phyloP scores from a whole-genome alignment of 2,329 filamentous ascomycete species.

The Clarireedia paspali region DNA sequence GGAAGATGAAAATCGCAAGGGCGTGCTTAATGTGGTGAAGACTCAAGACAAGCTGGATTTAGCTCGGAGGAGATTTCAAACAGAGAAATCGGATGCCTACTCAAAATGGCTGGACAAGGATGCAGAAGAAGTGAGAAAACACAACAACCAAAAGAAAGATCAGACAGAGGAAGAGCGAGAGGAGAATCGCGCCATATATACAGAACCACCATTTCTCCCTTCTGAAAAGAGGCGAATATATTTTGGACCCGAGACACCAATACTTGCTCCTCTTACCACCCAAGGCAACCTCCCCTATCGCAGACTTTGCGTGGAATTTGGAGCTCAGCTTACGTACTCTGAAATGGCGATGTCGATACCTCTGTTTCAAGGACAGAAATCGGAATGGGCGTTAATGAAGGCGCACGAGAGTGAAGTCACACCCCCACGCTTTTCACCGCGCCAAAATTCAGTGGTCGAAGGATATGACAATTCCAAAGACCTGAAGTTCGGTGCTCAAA shows the following conservation, averaged over 20 bases:
- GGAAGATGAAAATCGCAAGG: conserved; percentile 43
- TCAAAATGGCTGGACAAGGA: conserved; percentile 70
- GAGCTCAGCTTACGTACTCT: conserved; percentile 89
- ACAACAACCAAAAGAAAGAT: conserved; percentile 38
- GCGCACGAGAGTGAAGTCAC: conserved; percentile 76
- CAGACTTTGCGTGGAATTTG: conserved; percentile 79
- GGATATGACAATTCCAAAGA: conserved; percentile 79
- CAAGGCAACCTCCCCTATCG: conserved; percentile 96
- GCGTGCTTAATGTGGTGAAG: conserved; percentile 68
- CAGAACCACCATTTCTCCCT: conserved; percentile 79
- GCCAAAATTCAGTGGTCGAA: conserved; percentile 47
- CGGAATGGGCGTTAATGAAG: conserved; percentile 93
- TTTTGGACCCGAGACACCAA: conserved; percentile 87
- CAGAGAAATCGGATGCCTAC: conserved; percentile 68
- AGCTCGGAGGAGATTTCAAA: conserved; percentile 61
- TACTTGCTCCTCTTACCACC: conserved; percentile 89
- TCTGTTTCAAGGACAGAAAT: conserved; percentile 79
- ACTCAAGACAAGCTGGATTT: conserved; percentile 66
- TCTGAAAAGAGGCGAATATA: conserved; percentile 93
- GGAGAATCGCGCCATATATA: conserved; percentile 71
- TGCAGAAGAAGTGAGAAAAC: conserved; percentile 39
- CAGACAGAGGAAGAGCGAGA: conserved; percentile 38
- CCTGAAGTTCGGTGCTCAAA: conserved; percentile 84
- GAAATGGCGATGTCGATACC: conserved; percentile 96
- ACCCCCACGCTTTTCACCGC: conserved; percentile 56